Percentiles rank a stretch among this genome's conserved stretches.
phyloP scores from a whole-genome alignment of 345 rosid species.

The Salix udensis region DNA sequence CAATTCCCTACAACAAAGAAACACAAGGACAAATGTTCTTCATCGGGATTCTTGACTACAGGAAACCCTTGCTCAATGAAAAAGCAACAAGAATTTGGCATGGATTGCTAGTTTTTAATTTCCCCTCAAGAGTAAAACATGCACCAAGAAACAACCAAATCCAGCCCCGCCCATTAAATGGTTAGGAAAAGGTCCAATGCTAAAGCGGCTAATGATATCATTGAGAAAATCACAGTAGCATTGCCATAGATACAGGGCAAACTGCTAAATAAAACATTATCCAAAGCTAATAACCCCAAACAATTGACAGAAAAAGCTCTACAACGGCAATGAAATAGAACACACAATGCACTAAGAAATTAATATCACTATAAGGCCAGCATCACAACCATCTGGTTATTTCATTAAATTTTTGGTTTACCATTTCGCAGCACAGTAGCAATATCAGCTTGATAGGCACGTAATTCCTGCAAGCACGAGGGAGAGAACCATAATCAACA shows the following conservation, averaged over 20 bases:
- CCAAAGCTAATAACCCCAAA: neutral
- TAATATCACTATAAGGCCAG: neutral
- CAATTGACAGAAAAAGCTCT: neutral
- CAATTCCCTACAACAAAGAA: neutral
- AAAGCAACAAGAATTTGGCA: neutral
- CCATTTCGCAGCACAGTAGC: slow-evolving; percentile 96
- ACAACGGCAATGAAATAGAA: neutral
- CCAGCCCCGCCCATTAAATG: neutral
- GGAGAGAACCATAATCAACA: neutral
- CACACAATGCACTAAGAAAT: neutral
- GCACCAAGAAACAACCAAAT: neutral
- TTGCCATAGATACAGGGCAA: neutral
- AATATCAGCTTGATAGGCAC: slow-evolving; percentile 97
- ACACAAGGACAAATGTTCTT: neutral
- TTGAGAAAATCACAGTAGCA: neutral
- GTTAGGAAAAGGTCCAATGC: neutral
- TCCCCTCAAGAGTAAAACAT: neutral
- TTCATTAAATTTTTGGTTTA: slow-evolving; percentile 24
- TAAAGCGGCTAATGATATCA: neutral
- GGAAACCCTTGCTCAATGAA: neutral
- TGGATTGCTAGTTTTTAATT: neutral
- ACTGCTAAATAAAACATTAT: neutral
- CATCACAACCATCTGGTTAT: slow-evolving; percentile 1
- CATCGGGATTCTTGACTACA: neutral
- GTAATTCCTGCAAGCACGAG: slow-evolving; percentile 64